Conservation (phyloP, 805 yeast species). For the Candida boleticola region DNA sequence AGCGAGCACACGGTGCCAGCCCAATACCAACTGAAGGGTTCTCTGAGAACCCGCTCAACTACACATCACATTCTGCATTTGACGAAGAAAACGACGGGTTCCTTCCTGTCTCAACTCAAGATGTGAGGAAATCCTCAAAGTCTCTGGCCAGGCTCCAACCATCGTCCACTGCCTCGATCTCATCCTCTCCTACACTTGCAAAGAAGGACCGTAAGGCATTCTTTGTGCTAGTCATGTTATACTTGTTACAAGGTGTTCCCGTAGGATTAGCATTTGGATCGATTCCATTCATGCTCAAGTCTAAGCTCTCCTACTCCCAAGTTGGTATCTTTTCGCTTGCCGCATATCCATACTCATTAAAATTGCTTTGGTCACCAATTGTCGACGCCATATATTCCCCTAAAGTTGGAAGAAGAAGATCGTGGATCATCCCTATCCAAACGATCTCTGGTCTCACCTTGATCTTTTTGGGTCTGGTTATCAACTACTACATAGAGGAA, state of each 20-base stretch:
- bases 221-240: conserved; percentile 65
- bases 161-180: background rate
- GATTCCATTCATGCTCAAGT: conserved; percentile 83
- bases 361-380: conserved; percentile 92
- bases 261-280: conserved; percentile 95
- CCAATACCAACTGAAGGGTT: conserved; percentile 7
- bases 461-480: conserved; percentile 57
- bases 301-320: conserved; percentile 79
- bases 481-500: conserved; percentile 49
- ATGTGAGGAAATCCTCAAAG: conserved; percentile 8
- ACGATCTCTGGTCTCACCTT: conserved; percentile 70
- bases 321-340: conserved; percentile 91
- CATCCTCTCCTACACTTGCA: background rate
- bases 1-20: conserved; percentile 16
- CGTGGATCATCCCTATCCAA: conserved; percentile 96
- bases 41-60: conserved; percentile 14
- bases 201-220: conserved; percentile 69
- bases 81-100: conserved; percentile 35
- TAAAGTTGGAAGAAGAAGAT: conserved; percentile 74
- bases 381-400: conserved; percentile 81
- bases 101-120: conserved; percentile 28
- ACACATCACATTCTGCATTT: conserved; percentile 19
- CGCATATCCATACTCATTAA: conserved; percentile 90
- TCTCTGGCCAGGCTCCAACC: background rate
- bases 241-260: conserved; percentile 92